These are phyloP conservation scores for Bidens hawaiensis DNA, from an alignment of 140 eudicot genomes.

Conservation along the genomic window DNA sequence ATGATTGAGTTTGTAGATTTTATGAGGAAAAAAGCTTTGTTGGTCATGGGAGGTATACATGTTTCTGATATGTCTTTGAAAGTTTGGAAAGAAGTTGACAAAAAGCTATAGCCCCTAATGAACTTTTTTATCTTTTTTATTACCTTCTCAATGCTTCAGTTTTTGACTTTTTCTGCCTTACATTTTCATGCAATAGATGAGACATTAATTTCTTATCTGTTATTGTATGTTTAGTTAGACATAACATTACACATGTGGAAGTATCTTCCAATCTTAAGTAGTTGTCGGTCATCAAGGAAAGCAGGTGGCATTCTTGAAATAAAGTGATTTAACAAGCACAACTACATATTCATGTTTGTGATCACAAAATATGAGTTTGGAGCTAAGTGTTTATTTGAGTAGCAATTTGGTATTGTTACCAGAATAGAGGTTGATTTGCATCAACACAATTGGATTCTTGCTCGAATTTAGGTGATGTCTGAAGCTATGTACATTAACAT, in stretches of 20 bases:
- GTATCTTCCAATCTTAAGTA: background rate
- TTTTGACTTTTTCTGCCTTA: too few relatives aligned
- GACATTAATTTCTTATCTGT: background rate
- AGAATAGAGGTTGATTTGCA: conserved; percentile 6
- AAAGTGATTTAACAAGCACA: background rate
- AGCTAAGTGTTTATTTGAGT: background rate
- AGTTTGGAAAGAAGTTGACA: background rate
- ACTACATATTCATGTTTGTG: background rate
- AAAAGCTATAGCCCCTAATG: background rate
- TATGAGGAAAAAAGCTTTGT: background rate
- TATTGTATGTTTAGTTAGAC: background rate
- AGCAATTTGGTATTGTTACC: background rate
- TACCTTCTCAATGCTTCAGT: background rate
- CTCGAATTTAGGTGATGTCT: background rate
- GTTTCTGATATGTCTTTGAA: background rate
- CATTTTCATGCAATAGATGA: background rate
- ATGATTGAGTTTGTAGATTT: background rate
- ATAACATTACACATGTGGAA: background rate
- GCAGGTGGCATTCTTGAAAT: background rate
- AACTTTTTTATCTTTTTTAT: background rate
- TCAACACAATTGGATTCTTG: background rate
- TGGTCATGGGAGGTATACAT: background rate
- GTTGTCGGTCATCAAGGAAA: background rate
- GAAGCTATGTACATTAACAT: background rate
- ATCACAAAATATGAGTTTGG: background rate